Conservation (phyloP, 352 stramenopile genomes). For the Elongisporangium prolatum region DNA sequence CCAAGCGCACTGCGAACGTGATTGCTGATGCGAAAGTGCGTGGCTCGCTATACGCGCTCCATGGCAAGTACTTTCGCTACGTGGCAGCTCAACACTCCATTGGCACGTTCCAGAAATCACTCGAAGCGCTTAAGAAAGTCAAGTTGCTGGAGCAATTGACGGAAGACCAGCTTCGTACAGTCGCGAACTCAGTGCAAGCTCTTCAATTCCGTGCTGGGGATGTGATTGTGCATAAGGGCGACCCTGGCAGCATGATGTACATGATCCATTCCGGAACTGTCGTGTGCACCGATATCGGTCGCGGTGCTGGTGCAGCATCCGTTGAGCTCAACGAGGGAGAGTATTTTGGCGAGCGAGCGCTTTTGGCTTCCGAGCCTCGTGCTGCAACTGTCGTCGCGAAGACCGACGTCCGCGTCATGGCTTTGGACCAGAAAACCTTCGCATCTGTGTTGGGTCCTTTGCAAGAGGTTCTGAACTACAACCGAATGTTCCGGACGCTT, state of each 20-base stretch:
- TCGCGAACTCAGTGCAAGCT: slow-evolving; percentile 36
- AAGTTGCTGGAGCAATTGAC: slow-evolving; percentile 35
- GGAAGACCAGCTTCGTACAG: slow-evolving; percentile 34
- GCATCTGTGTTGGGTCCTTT: slow-evolving; percentile 87
- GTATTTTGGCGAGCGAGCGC: slow-evolving; percentile 91
- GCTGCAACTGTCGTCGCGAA: slow-evolving; percentile 84
- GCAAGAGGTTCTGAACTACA: slow-evolving; percentile 78
- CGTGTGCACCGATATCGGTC: slow-evolving; percentile 54
- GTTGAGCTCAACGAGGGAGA: slow-evolving; percentile 62
- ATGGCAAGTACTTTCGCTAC: slow-evolving; percentile 49
- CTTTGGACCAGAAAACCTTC: slow-evolving; percentile 91
- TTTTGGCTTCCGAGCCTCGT: slow-evolving; percentile 83
- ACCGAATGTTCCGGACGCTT: slow-evolving; percentile 42
- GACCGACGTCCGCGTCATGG: slow-evolving; percentile 42
- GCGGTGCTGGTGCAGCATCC: slow-evolving; percentile 15
- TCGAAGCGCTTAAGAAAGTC: slow-evolving; percentile 40
- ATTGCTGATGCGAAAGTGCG: slow-evolving; percentile 22
- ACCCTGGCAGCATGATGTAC: slow-evolving; percentile 69
- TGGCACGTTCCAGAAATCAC: slow-evolving; percentile 33
- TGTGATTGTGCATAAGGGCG: slow-evolving; percentile 76
- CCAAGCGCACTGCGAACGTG: slow-evolving; percentile 45
- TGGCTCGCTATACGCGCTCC: slow-evolving; percentile 36
- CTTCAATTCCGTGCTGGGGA: slow-evolving; percentile 47
- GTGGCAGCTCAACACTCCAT: slow-evolving; percentile 39
- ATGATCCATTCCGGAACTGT: slow-evolving; percentile 73